A percentile compares a stretch with the other conserved stretches of the same genome.
Evolutionary conservation across 2,329 filamentous ascomycete species (phyloP).

Genomic region (Neocucurbitaria cava): DNA sequence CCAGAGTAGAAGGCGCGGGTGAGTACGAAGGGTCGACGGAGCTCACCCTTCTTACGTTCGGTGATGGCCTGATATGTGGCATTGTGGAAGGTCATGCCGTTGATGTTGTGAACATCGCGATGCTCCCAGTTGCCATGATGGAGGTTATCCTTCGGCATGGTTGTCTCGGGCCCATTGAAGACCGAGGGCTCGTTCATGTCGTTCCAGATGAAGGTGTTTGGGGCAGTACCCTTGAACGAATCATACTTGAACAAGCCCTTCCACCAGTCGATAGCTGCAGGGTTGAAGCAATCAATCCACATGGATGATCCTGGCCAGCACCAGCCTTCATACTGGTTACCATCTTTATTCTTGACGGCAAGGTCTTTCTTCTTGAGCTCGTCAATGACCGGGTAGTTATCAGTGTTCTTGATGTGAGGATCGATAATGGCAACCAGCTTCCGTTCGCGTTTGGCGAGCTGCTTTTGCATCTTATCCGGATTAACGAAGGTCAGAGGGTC

Average conservation of each 20-base stretch:
- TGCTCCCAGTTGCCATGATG: constrained; percentile 95
- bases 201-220: constrained; percentile 96
- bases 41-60: constrained; percentile 84
- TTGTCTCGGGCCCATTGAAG: constrained; percentile 97
- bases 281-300: constrained; percentile 97
- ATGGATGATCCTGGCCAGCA: constrained; percentile 98
- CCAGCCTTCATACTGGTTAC: constrained; percentile 91
- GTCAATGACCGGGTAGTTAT: constrained; percentile 76
- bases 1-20: constrained; percentile 93
- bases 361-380: constrained; percentile 85
- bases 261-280: constrained; percentile 93
- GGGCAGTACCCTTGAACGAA: constrained; percentile 81
- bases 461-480: constrained; percentile 85
- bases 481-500: constrained; percentile 87
- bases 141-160: constrained; percentile 98
- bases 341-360: constrained; percentile 88
- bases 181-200: constrained; percentile 99
- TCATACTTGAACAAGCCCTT: constrained; percentile 85
- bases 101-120: constrained; percentile 93
- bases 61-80: constrained; percentile 87
- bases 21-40: constrained; percentile 86
- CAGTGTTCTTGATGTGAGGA: constrained; percentile 94
- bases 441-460: constrained; percentile 82
- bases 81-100: constrained; percentile 94
- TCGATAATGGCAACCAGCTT: constrained; percentile 96